Evolutionary conservation across 2,329 filamentous ascomycete species (phyloP).

Genomic region (Pseudocercospora fuligena): DNA sequence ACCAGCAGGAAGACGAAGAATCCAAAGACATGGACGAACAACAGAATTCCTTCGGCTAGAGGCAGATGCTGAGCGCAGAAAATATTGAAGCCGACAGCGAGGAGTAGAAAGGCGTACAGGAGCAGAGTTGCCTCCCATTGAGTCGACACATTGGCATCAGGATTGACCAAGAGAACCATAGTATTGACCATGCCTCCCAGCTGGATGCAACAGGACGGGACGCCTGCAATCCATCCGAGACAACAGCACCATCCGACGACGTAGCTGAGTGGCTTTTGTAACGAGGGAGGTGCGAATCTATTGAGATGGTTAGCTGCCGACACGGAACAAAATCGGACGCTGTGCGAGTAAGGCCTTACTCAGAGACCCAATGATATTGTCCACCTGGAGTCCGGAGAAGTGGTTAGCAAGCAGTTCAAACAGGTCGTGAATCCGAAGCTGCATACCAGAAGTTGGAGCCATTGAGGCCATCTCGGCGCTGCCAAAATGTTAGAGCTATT

Average conservation of each 20-base stretch:
- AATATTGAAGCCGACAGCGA: slow-evolving; percentile 44
- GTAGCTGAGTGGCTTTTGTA: slow-evolving; percentile 52
- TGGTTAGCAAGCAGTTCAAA: not conserved
- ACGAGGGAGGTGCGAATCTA: slow-evolving; percentile 47
- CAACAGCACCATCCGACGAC: slow-evolving; percentile 50
- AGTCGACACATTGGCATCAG: slow-evolving; percentile 30
- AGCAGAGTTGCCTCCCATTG: slow-evolving; percentile 41
- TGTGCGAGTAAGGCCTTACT: slow-evolving; percentile 24
- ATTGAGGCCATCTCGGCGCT: slow-evolving; percentile 41
- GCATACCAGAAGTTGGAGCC: slow-evolving; percentile 38
- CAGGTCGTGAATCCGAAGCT: not conserved
- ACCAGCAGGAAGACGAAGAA: slow-evolving; percentile 51
- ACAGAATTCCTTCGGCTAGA: slow-evolving; percentile 42
- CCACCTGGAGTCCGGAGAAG: slow-evolving; percentile 13
- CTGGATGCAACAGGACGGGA: slow-evolving; percentile 38
- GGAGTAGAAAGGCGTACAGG: slow-evolving; percentile 38
- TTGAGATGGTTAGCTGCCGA: not conserved
- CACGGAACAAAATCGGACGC: not conserved
- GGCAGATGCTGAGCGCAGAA: slow-evolving; percentile 42
- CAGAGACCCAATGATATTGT: slow-evolving; percentile 44
- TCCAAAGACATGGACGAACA: slow-evolving; percentile 49
- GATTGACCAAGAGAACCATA: slow-evolving; percentile 39
- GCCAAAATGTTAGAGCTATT: slow-evolving; percentile 15
- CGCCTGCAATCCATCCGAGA: slow-evolving; percentile 41
- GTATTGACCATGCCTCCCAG: slow-evolving; percentile 39